phyloP scores from a whole-genome alignment of 2,329 filamentous ascomycete species.

The Aciculosporium take region DNA sequence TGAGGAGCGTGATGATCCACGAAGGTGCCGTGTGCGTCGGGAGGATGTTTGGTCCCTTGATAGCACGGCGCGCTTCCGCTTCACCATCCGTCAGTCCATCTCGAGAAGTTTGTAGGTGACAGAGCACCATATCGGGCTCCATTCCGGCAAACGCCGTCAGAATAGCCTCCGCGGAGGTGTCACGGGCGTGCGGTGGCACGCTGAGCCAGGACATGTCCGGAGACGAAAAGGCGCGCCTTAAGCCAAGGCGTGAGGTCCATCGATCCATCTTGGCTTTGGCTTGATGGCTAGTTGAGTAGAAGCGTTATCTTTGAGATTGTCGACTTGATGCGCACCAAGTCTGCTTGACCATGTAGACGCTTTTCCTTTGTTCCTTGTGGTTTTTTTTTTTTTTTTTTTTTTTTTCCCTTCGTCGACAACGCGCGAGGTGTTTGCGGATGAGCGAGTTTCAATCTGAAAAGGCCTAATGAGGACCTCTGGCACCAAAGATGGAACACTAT shows the following conservation, averaged over 20 bases:
- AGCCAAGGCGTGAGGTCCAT: slow-evolving; percentile 1
- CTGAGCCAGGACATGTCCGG: slow-evolving; percentile 6
- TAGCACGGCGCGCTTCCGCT: slow-evolving; percentile 10
- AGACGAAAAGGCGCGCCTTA: not conserved
- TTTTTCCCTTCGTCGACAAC: not conserved
- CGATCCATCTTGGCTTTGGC: not conserved
- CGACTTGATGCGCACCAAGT: not conserved
- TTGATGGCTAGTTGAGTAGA: not conserved
- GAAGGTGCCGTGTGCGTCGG: slow-evolving; percentile 14
- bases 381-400: no score
- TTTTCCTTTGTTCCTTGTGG: no score
- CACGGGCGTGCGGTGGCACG: slow-evolving; percentile 5
- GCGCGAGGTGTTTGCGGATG: not conserved
- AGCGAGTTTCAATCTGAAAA: not conserved
- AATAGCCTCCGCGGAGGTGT: slow-evolving; percentile 10
- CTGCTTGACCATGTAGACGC: slow-evolving; percentile 7
- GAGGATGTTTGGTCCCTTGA: slow-evolving; percentile 13
- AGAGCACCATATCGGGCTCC: slow-evolving; percentile 8
- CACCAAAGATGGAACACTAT: slow-evolving; percentile 2
- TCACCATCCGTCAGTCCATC: slow-evolving; percentile 12
- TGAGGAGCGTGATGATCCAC: slow-evolving; percentile 14
- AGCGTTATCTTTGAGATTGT: slow-evolving; percentile 4
- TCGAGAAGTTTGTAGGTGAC: slow-evolving; percentile 10
- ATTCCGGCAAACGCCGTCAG: slow-evolving; percentile 11
- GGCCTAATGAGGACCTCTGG: not conserved